phyloP scores from a whole-genome alignment of 169 alveolate genomes.

The Babesia bovis region DNA sequence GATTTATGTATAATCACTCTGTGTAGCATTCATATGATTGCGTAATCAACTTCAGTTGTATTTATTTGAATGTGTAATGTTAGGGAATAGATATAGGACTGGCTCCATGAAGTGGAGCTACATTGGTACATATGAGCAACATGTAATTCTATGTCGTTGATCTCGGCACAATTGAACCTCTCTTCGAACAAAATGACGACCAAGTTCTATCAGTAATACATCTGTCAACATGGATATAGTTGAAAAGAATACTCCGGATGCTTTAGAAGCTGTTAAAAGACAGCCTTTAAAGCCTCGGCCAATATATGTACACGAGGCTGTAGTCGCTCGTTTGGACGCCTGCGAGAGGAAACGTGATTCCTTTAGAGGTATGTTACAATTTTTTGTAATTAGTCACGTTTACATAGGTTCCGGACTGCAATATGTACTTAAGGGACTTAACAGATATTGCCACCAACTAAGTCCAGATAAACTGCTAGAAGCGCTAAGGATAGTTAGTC shows the following conservation, averaged over 20 bases:
- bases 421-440: conserved; percentile 13
- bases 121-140: no score
- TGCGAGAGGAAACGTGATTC: conserved; percentile 22
- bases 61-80: no score
- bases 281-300: conserved; percentile 18
- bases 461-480: conserved; percentile 24
- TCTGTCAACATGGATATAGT: conserved; percentile 3
- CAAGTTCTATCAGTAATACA: no score
- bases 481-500: conserved; percentile 29
- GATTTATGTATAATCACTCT: no score
- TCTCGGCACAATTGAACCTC: no score
- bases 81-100: no score
- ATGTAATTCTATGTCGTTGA: no score
- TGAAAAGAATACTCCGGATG: neutral
- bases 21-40: no score
- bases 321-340: conserved; percentile 24
- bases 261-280: neutral
- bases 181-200: no score
- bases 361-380: conserved; percentile 2
- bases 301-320: conserved; percentile 22
- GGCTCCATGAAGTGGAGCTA: no score
- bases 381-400: no score
- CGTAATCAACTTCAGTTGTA: no score
- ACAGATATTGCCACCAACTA: conserved; percentile 16
- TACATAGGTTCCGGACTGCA: conserved; percentile 21